Conservation (phyloP, 495 filamentous ascomycete species). For the Filosporella fistucella region DNA sequence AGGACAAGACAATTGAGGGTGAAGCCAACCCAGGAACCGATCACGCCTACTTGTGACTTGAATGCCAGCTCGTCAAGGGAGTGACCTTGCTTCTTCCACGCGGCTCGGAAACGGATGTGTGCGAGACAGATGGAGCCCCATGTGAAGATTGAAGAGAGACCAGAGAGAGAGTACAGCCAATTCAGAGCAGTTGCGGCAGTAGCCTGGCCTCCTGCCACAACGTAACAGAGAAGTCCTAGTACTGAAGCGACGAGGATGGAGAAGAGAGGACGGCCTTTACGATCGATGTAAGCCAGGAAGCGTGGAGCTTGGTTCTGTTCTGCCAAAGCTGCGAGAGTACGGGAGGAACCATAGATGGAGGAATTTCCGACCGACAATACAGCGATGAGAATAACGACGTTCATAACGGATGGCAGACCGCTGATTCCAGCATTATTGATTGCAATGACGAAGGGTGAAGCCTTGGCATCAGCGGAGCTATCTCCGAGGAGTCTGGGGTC, state of each 20-base stretch:
- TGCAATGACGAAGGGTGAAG: slow-evolving; percentile 87
- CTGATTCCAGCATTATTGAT: slow-evolving; percentile 75
- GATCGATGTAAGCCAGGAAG: slow-evolving; percentile 79
- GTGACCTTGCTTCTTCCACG: slow-evolving; percentile 72
- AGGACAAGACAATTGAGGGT: slow-evolving; percentile 76
- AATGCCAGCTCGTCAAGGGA: slow-evolving; percentile 74
- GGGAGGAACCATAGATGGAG: slow-evolving; percentile 82
- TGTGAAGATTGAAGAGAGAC: slow-evolving; percentile 86
- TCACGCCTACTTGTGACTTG: slow-evolving; percentile 70
- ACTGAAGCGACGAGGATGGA: slow-evolving; percentile 63
- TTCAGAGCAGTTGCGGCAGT: slow-evolving; percentile 55
- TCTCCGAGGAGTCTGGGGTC: slow-evolving; percentile 52
- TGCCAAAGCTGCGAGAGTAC: slow-evolving; percentile 81
- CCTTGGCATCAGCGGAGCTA: slow-evolving; percentile 57
- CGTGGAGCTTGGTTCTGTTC: slow-evolving; percentile 77
- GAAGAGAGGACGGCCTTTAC: slow-evolving; percentile 72
- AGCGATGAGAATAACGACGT: slow-evolving; percentile 83
- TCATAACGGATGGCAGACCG: slow-evolving; percentile 78
- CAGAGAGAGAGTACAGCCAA: slow-evolving; percentile 91
- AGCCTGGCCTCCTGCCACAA: slow-evolving; percentile 65
- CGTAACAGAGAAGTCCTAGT: slow-evolving; percentile 74
- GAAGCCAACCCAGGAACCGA: slow-evolving; percentile 83
- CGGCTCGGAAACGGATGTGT: slow-evolving; percentile 88
- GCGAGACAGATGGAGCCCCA: slow-evolving; percentile 87
- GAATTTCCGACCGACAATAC: slow-evolving; percentile 86